phyloP scores from a whole-genome alignment of 176 grass and related monocot genomes.

The Aegilops umbellulata region DNA sequence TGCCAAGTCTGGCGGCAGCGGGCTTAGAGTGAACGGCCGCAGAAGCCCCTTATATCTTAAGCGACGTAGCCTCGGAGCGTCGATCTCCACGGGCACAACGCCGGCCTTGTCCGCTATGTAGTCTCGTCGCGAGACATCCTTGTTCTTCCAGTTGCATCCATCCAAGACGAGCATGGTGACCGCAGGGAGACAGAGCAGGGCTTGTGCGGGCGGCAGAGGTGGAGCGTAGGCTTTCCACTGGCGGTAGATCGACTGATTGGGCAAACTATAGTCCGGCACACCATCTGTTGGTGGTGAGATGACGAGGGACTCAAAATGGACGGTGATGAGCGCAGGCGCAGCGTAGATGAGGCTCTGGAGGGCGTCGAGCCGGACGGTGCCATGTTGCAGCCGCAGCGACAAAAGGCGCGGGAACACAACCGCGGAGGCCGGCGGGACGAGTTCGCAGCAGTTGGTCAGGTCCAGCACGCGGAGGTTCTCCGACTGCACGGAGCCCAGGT shows the following conservation, averaged over 20 bases:
- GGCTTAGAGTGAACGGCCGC: background rate
- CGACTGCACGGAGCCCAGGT: no score
- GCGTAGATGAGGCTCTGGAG: background rate
- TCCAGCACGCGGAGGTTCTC: no score
- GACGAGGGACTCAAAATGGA: background rate
- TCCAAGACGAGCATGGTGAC: background rate
- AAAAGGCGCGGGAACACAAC: no score
- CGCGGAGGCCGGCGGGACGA: no score
- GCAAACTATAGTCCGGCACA: background rate
- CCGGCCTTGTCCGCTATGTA: background rate
- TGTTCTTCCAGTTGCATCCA: background rate
- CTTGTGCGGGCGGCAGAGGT: background rate
- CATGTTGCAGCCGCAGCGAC: no score
- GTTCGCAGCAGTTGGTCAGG: no score
- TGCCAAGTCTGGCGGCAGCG: background rate
- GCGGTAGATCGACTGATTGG: no score
- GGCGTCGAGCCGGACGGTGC: background rate
- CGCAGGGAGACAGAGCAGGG: background rate
- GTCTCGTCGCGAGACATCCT: background rate
- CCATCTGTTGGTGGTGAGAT: background rate
- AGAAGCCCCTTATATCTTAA: background rate
- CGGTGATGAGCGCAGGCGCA: background rate
- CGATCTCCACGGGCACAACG: background rate
- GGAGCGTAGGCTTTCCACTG: background rate
- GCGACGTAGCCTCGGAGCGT: background rate